A percentile compares a stretch with the other conserved stretches of the same genome.
Evolutionary conservation across 257 asterid species (phyloP).

Genomic region (Petrea volubilis): DNA sequence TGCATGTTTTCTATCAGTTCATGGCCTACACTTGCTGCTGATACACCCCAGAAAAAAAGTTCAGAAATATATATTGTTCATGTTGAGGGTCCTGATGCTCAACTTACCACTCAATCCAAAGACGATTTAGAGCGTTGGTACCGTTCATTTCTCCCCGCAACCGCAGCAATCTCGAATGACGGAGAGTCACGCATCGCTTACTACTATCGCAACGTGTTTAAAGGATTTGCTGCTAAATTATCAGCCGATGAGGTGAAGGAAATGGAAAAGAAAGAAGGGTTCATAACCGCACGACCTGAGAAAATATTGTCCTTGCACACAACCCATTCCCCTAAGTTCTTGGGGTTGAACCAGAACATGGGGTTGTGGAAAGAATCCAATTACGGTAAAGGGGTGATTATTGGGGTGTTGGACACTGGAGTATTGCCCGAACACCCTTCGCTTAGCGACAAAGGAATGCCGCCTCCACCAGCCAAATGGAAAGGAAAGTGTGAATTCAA

Average conservation of each 20-base stretch:
- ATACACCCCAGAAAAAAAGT: not conserved
- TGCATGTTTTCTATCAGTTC: not conserved
- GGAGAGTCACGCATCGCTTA: not conserved
- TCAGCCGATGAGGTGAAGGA: constrained; percentile 28
- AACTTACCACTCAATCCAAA: not conserved
- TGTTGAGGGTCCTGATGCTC: not conserved
- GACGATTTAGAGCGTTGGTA: constrained; percentile 13
- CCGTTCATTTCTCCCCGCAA: constrained; percentile 4
- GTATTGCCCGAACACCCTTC: constrained; percentile 47
- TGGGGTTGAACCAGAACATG: constrained; percentile 42
- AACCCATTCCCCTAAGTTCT: constrained; percentile 41
- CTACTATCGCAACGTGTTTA: constrained; percentile 25
- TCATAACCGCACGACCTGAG: constrained; percentile 23
- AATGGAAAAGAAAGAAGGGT: constrained; percentile 11
- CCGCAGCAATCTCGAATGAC: not conserved
- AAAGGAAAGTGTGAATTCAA: constrained; percentile 44
- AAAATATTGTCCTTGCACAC: constrained; percentile 11
- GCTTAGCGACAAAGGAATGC: constrained; percentile 45
- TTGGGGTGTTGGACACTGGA: constrained; percentile 52
- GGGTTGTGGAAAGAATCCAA: constrained; percentile 51
- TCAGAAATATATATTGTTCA: constrained; percentile 6
- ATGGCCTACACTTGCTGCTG: not conserved
- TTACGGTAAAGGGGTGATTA: constrained; percentile 52
- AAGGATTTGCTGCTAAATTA: constrained; percentile 39
- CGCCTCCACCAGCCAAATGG: constrained; percentile 55